Conservation (phyloP, 192 early-diverging fungal species). For the Coemansia furcata region DNA sequence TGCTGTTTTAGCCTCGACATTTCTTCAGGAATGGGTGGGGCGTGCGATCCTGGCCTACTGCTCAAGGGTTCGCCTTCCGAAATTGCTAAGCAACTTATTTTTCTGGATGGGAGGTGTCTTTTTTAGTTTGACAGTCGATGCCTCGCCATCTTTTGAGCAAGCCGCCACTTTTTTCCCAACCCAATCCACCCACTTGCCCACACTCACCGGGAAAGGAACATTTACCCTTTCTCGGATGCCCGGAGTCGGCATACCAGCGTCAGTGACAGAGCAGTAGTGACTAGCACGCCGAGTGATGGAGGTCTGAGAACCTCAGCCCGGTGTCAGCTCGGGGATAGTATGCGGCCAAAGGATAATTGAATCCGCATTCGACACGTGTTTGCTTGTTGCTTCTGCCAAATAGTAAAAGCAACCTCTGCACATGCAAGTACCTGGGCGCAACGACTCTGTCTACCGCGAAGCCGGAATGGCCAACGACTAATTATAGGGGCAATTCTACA, state of each 20-base stretch:
- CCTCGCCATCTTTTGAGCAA: background rate
- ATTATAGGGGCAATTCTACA: background rate
- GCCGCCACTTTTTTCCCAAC: background rate
- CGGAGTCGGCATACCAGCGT: background rate
- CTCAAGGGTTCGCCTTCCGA: slow-evolving; percentile 1
- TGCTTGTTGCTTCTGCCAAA: background rate
- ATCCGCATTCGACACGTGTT: slow-evolving; percentile 2
- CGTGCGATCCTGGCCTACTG: background rate
- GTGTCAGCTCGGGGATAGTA: background rate
- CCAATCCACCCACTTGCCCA: background rate
- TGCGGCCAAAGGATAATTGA: background rate
- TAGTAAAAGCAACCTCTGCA: background rate
- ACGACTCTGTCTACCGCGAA: slow-evolving; percentile 1
- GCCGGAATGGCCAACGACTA: background rate
- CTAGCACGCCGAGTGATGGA: background rate
- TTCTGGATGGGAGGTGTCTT: background rate
- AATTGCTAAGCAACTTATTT: background rate
- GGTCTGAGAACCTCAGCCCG: background rate
- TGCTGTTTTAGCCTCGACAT: background rate
- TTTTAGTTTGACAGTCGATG: background rate
- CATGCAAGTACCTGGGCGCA: slow-evolving; percentile 1
- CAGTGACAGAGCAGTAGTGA: background rate
- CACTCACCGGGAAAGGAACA: background rate
- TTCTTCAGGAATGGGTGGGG: background rate
- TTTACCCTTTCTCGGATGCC: background rate